Evolutionary conservation across 2,329 filamentous ascomycete genomes (phyloP), one percentile per base, ranked within the genome.

Genomic region (Botrytis medusae): DNA sequence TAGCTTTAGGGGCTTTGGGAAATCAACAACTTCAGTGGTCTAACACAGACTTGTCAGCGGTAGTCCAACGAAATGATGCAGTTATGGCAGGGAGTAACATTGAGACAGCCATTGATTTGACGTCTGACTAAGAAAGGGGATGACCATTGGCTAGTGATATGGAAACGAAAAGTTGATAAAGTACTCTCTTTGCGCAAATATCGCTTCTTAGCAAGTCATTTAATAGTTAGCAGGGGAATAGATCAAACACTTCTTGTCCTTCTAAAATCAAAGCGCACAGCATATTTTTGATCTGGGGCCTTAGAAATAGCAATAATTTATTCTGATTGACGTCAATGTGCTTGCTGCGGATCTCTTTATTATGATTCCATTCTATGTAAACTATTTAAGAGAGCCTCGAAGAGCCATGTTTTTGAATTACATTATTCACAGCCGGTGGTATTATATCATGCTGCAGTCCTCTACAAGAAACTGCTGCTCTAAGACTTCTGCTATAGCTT

Each of bases 331-430:
- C 16, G 6, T 18, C 1, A n/a, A 62, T 42, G 5, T 42, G 0
- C 1, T 22, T 16, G 22, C 34, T 5, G 5, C 25, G 14, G n/a
- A 54, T 40, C 5, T 40, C 1, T 4, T 20, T 1, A 5, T 18
- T 2, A 7, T 51, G 22, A 65, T 9, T 51, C 20, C 18, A 29
- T 4, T 34, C 6, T 2, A 12, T 40, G 5, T 18, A 25, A 2
- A 14, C 1, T 22, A n/a, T 37, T 4, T 8, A 40, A 7, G 0
- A 4, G 4, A 61, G 34, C 12, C 3, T 0, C 8, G 6, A 1
- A 40, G 7, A 16, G 22, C 29, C n/a, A 2, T 54, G 25, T 18
- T 57, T 9, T 4, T 25, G 16, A 40, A 54, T 14, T 8, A 3
- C 0, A 22, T 2, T 20, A 40, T 22, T 29, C 14, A 2, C 18